Evolutionary conservation across 2,329 filamentous ascomycete genomes (phyloP), one percentile per base, ranked within the genome.

Genomic region (Aspergillus felis): DNA sequence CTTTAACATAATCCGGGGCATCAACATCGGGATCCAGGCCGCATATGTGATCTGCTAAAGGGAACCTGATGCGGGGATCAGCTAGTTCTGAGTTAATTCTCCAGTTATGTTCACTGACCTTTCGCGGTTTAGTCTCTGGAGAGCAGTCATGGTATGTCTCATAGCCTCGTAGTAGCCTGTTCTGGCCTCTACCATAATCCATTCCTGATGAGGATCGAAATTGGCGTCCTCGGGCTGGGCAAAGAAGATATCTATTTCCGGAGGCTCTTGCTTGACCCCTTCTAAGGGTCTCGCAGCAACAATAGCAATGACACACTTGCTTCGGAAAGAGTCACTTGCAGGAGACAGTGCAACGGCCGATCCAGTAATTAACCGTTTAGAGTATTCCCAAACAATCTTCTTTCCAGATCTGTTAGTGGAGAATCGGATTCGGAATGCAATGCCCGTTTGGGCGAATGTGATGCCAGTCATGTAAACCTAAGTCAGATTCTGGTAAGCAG

Each of bases 141-240:
- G 74, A 0, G 89, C 87, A 14, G 84, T 77, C 69, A 97, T 79
- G 0, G 87, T 87, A 68, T 96, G 85, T 0, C 90, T 82, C 41
- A 84, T 81, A 0, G 89, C 85, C 71, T 97, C 92, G 61, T 85
- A 96, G 68, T 92, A 96, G 0, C 89, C 87, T 0, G 74, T 73
- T 3, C 87, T 82, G 1, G 88, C 82, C 68, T 96, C 91, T 0
- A 96, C 76, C 90, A 96, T 96, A 10, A 92, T 73, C 71, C 87
- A 87, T 64, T 89, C 85, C 35, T 82, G 72, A 17, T 82, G 81
- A 0, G 91, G 86, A 65, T 96, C 88, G 51, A 95, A 78, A 22
- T 84, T 78, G 0, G 86, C 77, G 25, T 92, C 83, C 2, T 84
- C 76, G 0, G 79, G 66, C 7, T 81, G 73, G 0, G 84, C 82